Conservation (phyloP, 78 protist genomes). For the Mantamonas sphyraenae region DNA sequence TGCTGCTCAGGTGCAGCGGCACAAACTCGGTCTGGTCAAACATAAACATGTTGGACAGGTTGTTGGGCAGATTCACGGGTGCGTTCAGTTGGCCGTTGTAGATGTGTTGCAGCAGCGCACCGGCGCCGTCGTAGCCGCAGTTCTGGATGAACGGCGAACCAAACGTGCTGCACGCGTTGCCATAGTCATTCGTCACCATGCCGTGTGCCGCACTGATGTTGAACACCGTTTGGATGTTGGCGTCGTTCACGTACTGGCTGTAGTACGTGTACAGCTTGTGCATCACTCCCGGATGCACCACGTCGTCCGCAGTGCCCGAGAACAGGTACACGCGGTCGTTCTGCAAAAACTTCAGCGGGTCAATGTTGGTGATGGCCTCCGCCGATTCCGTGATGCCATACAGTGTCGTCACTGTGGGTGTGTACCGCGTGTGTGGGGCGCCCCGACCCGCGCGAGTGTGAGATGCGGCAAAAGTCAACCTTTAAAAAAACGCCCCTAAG, state of each 20-base stretch:
- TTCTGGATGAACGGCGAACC: conserved; percentile 63
- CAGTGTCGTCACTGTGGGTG: conserved; percentile 22
- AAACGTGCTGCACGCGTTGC: no score
- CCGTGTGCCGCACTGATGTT: conserved; percentile 2
- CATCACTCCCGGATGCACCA: conserved; percentile 27
- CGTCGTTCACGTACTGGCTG: conserved; percentile 5
- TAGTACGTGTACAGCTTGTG: not conserved
- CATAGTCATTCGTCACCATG: not conserved
- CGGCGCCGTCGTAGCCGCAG: conserved; percentile 43
- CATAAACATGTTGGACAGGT: no score
- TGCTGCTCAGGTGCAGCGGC: no score
- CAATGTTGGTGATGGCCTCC: conserved; percentile 28
- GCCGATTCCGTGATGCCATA: conserved; percentile 32
- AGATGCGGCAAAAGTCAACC: no score
- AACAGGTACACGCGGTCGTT: conserved; percentile 38
- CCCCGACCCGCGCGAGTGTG: no score
- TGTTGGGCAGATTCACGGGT: no score
- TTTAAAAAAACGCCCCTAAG: no score
- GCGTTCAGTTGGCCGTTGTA: no score
- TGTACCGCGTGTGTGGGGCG: no score
- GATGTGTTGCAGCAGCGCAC: conserved; percentile 19
- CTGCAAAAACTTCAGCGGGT: conserved; percentile 31
- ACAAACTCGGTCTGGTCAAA: no score
- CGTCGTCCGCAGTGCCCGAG: conserved; percentile 48
- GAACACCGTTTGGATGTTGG: conserved; percentile 28